Evolutionary conservation across 2,329 filamentous ascomycete species (phyloP).

Genomic region (Venturiaceae sp.): DNA sequence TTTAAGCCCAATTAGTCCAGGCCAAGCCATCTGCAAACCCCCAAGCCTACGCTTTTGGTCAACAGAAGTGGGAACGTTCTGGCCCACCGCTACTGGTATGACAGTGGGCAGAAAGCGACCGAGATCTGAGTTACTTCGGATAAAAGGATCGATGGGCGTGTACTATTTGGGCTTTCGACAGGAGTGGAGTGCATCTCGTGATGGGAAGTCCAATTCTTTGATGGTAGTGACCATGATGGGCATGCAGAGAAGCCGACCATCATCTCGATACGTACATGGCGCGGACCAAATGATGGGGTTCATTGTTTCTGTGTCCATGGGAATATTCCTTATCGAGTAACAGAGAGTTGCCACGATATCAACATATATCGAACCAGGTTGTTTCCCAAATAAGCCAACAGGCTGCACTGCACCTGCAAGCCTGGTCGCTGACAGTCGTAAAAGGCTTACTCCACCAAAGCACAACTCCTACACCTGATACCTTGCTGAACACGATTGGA

Average conservation of each 20-base stretch:
- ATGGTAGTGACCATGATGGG: neutral
- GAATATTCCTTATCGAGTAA: neutral
- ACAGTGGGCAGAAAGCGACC: neutral
- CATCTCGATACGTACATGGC: neutral
- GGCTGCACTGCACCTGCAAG: neutral
- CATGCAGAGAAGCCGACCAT: neutral
- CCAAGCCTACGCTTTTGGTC: neutral
- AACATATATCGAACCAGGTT: neutral
- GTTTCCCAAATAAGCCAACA: neutral
- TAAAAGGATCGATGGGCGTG: neutral
- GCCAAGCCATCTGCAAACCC: neutral
- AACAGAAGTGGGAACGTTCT: neutral
- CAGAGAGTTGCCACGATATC: neutral
- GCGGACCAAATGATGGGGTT: neutral
- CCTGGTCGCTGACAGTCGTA: neutral
- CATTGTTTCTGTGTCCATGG: neutral
- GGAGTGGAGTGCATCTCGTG: neutral
- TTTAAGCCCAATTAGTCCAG: neutral
- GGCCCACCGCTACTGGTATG: neutral
- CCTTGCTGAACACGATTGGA: neutral
- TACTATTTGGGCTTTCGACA: neutral
- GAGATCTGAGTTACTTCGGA: neutral
- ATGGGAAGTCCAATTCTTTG: neutral
- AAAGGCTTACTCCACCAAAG: neutral
- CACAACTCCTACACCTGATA: neutral